Evolutionary conservation across 75 land plant genomes (phyloP), one percentile per base, ranked within the genome.

Genomic region (Cunninghamia lanceolata): DNA sequence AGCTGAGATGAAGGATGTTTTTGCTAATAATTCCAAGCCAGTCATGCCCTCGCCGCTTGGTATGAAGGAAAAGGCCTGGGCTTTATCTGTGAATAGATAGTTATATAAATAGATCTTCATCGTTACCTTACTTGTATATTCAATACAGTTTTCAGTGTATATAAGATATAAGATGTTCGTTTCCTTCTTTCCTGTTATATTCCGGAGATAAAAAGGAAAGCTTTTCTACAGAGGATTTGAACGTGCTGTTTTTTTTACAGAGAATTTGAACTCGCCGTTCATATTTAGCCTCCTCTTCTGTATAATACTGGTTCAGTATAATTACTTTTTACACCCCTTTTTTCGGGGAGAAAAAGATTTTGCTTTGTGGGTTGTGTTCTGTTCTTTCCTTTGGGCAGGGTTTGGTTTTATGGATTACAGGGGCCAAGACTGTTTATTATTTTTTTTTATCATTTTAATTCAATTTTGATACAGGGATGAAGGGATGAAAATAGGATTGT

Each of bases 1-100:
- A 28, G 43, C 82, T 43, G 47, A 79, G 46, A 79, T 79, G 82
- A 79, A 79, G 47, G 82, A 79, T 79, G 47, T 43, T 11, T 25
- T 79, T 25, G 82, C 43, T 79, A 28, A 11, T 25, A 43, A 43
- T 28, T 43, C 47, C 15, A 79, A 28, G 82, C 82, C 82, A 9
- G 32, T 28, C 3, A 1, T 43, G 8, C 82, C 82, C 10, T 79
- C 82, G 43, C 82, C 46, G 11, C 82, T 79, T 9, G 82, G 82
- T 3, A 76, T 17, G 21, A 79, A 40, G 82, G 82, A 79, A 1
- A 79, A 50, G 1, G 82, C 82, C 21, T 2, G n/a, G n/a, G 82
- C 82, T 43, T 28, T 79, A 8, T 25, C 82, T 43, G 82, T 79
- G 21, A 43, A 43, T 43, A 79, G 43, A 79, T 79, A 43, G 28